phyloP scores from a whole-genome alignment of 2,329 filamentous ascomycete species.

The Fusarium vanettenii region DNA sequence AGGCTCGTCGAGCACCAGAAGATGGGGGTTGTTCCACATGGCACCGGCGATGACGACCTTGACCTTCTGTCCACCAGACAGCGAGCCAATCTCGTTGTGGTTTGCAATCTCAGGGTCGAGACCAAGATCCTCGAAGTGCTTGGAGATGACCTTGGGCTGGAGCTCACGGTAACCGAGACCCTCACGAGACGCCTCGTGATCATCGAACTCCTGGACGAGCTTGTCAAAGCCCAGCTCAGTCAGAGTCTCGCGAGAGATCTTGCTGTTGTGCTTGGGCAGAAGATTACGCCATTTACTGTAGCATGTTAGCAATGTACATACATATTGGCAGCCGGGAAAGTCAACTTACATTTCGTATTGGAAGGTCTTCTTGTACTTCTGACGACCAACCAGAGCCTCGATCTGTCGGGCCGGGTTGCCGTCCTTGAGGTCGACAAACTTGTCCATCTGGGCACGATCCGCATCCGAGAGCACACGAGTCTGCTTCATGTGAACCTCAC shows the following conservation, averaged over 20 bases:
- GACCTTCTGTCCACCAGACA: conserved; percentile 98
- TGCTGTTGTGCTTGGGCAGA: conserved; percentile 92
- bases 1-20: conserved; percentile 97
- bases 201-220: conserved; percentile 96
- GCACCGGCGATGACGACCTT: conserved; percentile 97
- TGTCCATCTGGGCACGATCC: conserved; percentile 93
- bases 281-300: conserved; percentile 86
- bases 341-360: conserved; percentile 88
- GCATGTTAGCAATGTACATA: conserved; percentile 40
- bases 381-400: conserved; percentile 91
- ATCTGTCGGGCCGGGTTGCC: conserved; percentile 82
- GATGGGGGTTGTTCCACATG: conserved; percentile 99
- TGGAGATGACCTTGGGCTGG: conserved; percentile 91
- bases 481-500: conserved; percentile 97
- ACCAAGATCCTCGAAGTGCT: conserved; percentile 98
- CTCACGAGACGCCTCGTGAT: conserved; percentile 98
- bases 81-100: conserved; percentile 96
- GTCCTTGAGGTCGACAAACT: conserved; percentile 84
- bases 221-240: conserved; percentile 89
- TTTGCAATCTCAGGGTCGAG: conserved; percentile 98
- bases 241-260: conserved; percentile 93
- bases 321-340: neutral
- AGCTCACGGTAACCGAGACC: conserved; percentile 96
- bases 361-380: conserved; percentile 99
- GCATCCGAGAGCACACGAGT: conserved; percentile 88